phyloP scores from a whole-genome alignment of 768 basidiomycete species.

The Suillus decipiens region DNA sequence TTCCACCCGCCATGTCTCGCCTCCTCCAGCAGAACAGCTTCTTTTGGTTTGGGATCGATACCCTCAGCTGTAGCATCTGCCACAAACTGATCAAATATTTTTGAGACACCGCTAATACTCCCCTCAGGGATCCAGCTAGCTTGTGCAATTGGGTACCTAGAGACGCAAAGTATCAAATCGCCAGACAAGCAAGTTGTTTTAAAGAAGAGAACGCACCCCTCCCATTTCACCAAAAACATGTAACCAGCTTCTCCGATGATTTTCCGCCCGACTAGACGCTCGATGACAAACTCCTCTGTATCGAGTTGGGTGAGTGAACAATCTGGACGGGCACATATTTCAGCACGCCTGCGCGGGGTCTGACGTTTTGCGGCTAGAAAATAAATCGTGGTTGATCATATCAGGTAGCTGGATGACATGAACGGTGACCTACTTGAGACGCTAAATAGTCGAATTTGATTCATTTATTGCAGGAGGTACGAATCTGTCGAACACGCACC shows the following conservation, averaged over 20 bases:
- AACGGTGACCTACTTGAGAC: slow-evolving; percentile 10
- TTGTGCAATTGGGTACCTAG: slow-evolving; percentile 29
- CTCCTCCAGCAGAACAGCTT: slow-evolving; percentile 25
- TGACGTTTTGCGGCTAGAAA: slow-evolving; percentile 20
- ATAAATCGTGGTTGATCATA: not conserved
- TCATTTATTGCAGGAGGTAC: not conserved
- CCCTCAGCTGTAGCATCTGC: slow-evolving; percentile 22
- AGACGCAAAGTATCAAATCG: not conserved
- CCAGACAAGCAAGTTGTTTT: not conserved
- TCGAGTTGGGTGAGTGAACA: slow-evolving; percentile 16
- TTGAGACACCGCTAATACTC: slow-evolving; percentile 22
- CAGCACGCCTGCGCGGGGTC: slow-evolving; percentile 12
- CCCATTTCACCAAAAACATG: slow-evolving; percentile 36
- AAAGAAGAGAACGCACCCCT: slow-evolving; percentile 24
- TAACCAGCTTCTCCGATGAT: slow-evolving; percentile 16
- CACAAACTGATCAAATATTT: slow-evolving; percentile 20
- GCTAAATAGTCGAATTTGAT: slow-evolving; percentile 3
- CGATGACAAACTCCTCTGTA: slow-evolving; percentile 17
- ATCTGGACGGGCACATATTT: slow-evolving; percentile 27
- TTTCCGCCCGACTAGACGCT: slow-evolving; percentile 32
- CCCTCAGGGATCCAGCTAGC: slow-evolving; percentile 34
- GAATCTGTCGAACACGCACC: slow-evolving; percentile 20
- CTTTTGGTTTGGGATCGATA: slow-evolving; percentile 14
- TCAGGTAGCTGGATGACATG: slow-evolving; percentile 12
- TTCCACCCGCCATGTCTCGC: slow-evolving; percentile 24